These are phyloP conservation scores for Beauveria medogensis DNA, from an alignment of 2,329 filamentous ascomycete genomes.

Conservation along the genomic window DNA sequence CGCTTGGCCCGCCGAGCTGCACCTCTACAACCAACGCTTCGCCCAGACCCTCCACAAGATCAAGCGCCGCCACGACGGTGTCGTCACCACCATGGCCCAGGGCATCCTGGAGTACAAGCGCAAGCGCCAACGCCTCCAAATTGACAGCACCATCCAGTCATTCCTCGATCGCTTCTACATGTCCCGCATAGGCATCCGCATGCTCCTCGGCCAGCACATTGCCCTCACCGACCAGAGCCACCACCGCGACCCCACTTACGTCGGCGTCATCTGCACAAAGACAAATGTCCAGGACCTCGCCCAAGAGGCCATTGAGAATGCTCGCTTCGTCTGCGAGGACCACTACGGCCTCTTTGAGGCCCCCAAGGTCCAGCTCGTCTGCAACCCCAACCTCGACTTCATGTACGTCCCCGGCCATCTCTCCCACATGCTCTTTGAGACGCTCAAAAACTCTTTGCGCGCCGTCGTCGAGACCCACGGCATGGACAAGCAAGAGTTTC, in stretches of 20 bases:
- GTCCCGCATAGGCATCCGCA: conserved; percentile 97
- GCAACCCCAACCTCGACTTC: conserved; percentile 88
- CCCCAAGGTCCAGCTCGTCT: conserved; percentile 92
- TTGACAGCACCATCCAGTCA: conserved; percentile 92
- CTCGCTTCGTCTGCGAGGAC: conserved; percentile 97
- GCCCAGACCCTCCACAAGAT: conserved; percentile 84
- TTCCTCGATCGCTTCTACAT: conserved; percentile 99
- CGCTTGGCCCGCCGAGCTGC: conserved; percentile 89
- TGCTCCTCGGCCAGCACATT: conserved; percentile 98
- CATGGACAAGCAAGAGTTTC: conserved; percentile 91
- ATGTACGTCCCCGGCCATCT: conserved; percentile 99
- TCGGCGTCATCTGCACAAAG: conserved; percentile 98
- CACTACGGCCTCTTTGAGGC: conserved; percentile 97
- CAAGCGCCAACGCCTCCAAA: conserved; percentile 92
- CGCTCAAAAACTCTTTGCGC: conserved; percentile 93
- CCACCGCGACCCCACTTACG: conserved; percentile 83
- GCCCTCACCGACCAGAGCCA: conserved; percentile 90
- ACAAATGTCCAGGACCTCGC: conserved; percentile 94
- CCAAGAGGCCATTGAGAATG: conserved; percentile 96
- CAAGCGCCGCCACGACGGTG: conserved; percentile 91
- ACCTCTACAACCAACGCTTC: conserved; percentile 90
- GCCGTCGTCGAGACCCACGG: conserved; percentile 95
- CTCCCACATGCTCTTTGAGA: conserved; percentile 99
- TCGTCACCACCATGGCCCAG: conserved; percentile 96
- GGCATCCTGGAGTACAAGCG: conserved; percentile 98